Evolutionary conservation across 306 rosid species (phyloP), one percentile per base, ranked within the genome.

Genomic region (Heteromeles arbutifolia): DNA sequence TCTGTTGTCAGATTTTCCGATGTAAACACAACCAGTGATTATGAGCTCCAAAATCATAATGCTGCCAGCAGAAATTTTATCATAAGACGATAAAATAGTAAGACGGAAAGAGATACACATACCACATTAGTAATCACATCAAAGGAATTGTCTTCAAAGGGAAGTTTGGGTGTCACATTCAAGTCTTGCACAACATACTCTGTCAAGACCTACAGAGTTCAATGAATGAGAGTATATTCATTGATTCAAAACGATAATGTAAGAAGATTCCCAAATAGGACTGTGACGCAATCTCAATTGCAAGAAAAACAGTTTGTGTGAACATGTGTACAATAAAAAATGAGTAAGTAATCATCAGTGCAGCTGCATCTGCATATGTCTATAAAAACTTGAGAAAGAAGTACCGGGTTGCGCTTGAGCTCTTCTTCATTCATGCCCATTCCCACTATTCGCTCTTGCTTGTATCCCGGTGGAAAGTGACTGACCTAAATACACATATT

Each of bases 361-460:
- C 53, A 14, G n/a, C n/a, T n/a, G 53, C 8, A 15, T 4, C 53
- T 4, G 17, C 19, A 48, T 48, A 32, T 48, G 17, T 45, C 52
- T 45, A 45, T 19, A 45, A 45, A 45, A 15, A 45, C 4, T 0
- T 45, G 18, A 56, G 28, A 39, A 11, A 58, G 12, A 58, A 41
- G 31, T 82, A 92, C 93, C 31, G 84, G 91, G 69, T 92, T 92
- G 29, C 79, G 84, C 82, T 92, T 92, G 52, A 92, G 83, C 86
- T 92, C 97, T 61, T 87, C 88, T 81, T 88, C 96, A 74, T 92
- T 92, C 96, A 92, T 65, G 64, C 96, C 97, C 84, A 90, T 81
- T 77, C 96, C 96, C 29, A 88, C 91, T 22, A 86, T 74, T 65
- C 86, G 80, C 50, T 87, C 96, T 88, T 92, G 96, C 85, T 86